phyloP scores from a whole-genome alignment of 257 asterid species.

The Gynochthodes officinalis region DNA sequence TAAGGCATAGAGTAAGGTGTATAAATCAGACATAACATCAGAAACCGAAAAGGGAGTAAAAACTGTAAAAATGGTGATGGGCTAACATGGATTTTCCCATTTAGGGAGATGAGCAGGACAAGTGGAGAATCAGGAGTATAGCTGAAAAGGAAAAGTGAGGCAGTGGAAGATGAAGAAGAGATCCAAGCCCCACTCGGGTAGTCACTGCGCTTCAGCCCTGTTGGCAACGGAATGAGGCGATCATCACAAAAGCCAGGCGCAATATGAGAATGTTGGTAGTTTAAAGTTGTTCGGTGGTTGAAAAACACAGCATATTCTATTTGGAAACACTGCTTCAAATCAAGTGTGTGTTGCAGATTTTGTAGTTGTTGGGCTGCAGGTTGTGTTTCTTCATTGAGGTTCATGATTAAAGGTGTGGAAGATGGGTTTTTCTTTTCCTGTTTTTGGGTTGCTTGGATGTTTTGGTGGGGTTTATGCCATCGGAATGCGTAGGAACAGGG shows the following conservation, averaged over 20 bases:
- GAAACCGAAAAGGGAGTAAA: not conserved
- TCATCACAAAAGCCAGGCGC: not conserved
- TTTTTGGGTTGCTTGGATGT: too few relatives aligned
- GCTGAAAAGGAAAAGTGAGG: slow-evolving; percentile 8
- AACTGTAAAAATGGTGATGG: not conserved
- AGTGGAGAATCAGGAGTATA: slow-evolving; percentile 2
- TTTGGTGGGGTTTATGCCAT: too few relatives aligned
- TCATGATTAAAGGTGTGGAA: not conserved
- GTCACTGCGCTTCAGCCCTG: too few relatives aligned
- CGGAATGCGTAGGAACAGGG: too few relatives aligned
- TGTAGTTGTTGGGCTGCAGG: not conserved
- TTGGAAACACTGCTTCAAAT: not conserved
- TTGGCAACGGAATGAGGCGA: not conserved
- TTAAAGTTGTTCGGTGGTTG: not conserved
- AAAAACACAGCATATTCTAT: slow-evolving; percentile 10
- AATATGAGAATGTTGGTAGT: not conserved
- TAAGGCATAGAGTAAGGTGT: not conserved
- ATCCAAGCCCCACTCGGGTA: not conserved
- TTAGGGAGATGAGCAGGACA: slow-evolving; percentile 8
- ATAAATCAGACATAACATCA: not conserved
- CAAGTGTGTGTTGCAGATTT: not conserved
- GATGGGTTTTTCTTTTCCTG: too few relatives aligned
- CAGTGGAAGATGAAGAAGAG: slow-evolving; percentile 8
- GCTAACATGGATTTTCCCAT: slow-evolving; percentile 8
- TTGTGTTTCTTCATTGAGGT: not conserved